These are phyloP conservation scores for Ustilago esculenta DNA, from an alignment of 1,284 basidiomycete genomes.

Conservation along the genomic window DNA sequence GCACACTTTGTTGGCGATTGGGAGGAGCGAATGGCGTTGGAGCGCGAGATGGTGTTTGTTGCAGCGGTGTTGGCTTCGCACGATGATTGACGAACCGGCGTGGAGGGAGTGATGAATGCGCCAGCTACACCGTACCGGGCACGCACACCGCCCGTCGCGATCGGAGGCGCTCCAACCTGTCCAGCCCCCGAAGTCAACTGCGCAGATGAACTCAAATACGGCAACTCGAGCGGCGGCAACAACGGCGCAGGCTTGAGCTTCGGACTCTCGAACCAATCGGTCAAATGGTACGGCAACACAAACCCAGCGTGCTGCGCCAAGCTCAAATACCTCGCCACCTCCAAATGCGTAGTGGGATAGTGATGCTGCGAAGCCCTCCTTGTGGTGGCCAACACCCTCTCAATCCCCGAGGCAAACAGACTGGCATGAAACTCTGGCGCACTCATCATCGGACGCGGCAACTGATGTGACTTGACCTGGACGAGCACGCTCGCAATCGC, in stretches of 20 bases:
- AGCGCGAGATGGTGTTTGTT: constrained; percentile 1
- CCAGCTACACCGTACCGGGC: constrained; percentile 21
- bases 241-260: constrained; percentile 10
- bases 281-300: constrained; percentile 30
- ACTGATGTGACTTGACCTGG: constrained; percentile 19
- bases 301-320: constrained; percentile 19
- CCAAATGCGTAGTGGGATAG: constrained; percentile 60
- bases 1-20: constrained; percentile 11
- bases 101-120: constrained; percentile 14
- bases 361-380: constrained; percentile 50
- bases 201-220: constrained; percentile 2
- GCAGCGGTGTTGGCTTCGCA: neutral
- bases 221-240: constrained; percentile 26
- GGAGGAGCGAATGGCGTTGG: constrained; percentile 16
- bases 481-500: constrained; percentile 27
- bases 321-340: constrained; percentile 50
- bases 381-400: constrained; percentile 48
- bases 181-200: neutral
- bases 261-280: constrained; percentile 35
- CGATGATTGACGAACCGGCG: constrained; percentile 13
- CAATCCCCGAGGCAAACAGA: constrained; percentile 53
- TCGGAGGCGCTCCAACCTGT: neutral
- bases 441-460: constrained; percentile 23
- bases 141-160: neutral
- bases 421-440: constrained; percentile 44